A percentile compares a stretch with the other conserved stretches of the same genome.
These are phyloP conservation scores for Russula sp. DNA, from an alignment of 768 basidiomycete species.

Conservation along the genomic window DNA sequence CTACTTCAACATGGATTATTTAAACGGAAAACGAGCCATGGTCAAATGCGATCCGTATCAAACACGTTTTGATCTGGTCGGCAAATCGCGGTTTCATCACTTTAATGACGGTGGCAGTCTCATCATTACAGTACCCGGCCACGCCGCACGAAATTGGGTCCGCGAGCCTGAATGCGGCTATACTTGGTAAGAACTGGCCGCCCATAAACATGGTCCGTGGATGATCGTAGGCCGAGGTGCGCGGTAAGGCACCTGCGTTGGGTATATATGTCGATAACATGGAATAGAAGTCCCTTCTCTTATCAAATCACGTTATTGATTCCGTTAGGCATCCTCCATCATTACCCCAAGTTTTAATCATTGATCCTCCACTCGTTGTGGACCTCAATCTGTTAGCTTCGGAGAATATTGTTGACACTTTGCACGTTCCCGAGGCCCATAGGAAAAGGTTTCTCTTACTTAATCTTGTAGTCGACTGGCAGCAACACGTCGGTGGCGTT, in stretches of 20 bases:
- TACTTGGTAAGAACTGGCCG: constrained; percentile 3
- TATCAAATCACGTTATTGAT: constrained; percentile 4
- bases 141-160: background rate
- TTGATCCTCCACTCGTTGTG: background rate
- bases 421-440: background rate
- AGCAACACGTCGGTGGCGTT: background rate
- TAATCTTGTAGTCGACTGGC: too few relatives aligned
- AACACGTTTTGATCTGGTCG: constrained; percentile 9
- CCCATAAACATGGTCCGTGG: constrained; percentile 5
- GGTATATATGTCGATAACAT: background rate
- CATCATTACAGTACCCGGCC: constrained; percentile 3
- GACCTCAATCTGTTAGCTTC: background rate
- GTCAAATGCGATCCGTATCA: background rate
- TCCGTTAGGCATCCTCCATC: background rate
- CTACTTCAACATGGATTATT: background rate
- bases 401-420: background rate
- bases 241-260: background rate
- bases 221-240: constrained; percentile 8
- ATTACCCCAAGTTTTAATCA: background rate
- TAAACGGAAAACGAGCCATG: background rate
- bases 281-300: background rate
- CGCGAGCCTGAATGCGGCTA: background rate
- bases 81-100: constrained; percentile 10
- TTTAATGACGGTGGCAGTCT: background rate
- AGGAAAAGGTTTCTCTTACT: background rate